Percentiles rank a stretch among this genome's conserved stretches.
These are phyloP conservation scores for Collariella sp. DNA, from an alignment of 495 filamentous ascomycete species.

Conservation along the genomic window DNA sequence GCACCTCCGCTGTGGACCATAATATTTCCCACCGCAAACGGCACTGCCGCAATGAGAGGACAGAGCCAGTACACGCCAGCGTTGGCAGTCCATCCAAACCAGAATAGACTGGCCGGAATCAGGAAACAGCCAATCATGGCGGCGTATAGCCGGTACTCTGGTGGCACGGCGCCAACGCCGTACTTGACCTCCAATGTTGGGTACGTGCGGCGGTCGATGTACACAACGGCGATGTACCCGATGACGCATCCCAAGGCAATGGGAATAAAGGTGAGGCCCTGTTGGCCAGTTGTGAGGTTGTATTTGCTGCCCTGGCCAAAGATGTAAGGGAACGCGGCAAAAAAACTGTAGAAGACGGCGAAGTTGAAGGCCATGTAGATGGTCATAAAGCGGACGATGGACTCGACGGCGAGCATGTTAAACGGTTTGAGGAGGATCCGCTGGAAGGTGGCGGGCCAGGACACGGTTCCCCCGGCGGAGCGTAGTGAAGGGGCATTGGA, in stretches of 20 bases:
- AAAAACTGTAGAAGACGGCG: conserved; percentile 55
- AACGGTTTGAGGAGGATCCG: conserved; percentile 42
- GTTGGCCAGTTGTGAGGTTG: conserved; percentile 31
- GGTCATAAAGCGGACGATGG: conserved; percentile 53
- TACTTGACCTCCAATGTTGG: conserved; percentile 23
- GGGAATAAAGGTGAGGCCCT: neutral
- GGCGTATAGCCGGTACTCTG: conserved; percentile 49
- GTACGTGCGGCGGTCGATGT: conserved; percentile 37
- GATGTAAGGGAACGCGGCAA: conserved; percentile 52
- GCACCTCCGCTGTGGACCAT: conserved; percentile 42
- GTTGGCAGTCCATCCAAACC: conserved; percentile 39
- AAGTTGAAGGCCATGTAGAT: conserved; percentile 58
- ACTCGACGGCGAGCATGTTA: conserved; percentile 57
- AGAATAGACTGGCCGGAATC: conserved; percentile 46
- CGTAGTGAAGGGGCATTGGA: neutral
- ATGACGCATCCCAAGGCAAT: conserved; percentile 42
- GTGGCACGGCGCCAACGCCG: conserved; percentile 28
- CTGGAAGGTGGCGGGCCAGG: conserved; percentile 17
- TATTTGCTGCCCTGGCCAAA: conserved; percentile 39
- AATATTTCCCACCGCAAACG: conserved; percentile 60
- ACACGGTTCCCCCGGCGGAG: neutral
- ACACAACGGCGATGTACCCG: conserved; percentile 35
- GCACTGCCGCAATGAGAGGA: conserved; percentile 43
- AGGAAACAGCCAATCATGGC: conserved; percentile 52
- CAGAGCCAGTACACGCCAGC: conserved; percentile 33